Evolutionary conservation across 2,329 filamentous ascomycete genomes (phyloP).

Genomic region (Ascocoryne sarcoides): DNA sequence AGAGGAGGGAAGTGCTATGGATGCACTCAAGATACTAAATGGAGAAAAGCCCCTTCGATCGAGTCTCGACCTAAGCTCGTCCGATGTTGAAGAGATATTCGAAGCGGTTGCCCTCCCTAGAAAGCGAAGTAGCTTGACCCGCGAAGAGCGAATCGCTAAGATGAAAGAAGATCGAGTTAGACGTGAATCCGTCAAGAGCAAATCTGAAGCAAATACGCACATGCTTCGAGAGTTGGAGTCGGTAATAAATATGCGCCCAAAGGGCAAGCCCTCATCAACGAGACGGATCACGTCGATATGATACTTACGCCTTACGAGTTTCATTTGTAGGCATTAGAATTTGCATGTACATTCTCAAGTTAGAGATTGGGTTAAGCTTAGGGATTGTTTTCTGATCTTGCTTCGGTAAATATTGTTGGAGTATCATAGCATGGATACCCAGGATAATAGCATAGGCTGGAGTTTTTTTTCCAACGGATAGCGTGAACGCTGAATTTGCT

Average conservation of each 20-base stretch:
- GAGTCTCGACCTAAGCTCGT: conserved; percentile 42
- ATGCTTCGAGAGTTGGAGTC: conserved; percentile 93
- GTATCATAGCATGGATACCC: neutral
- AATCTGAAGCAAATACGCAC: conserved; percentile 70
- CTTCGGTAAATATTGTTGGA: neutral
- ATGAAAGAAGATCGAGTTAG: conserved; percentile 80
- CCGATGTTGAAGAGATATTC: conserved; percentile 72
- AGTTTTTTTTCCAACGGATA: too few relatives aligned
- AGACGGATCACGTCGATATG: conserved; percentile 29
- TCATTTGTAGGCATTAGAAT: conserved; percentile 6
- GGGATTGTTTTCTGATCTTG: neutral
- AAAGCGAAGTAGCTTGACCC: conserved; percentile 61
- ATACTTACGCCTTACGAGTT: conserved; percentile 23
- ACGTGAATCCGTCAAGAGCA: conserved; percentile 63
- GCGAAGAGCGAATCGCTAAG: conserved; percentile 80
- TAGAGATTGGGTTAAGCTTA: too few relatives aligned
- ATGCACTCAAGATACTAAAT: conserved; percentile 70
- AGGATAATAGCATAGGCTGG: too few relatives aligned
- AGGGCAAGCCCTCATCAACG: conserved; percentile 18
- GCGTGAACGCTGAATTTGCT: too few relatives aligned
- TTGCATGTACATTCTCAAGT: neutral
- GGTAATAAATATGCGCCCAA: conserved; percentile 58
- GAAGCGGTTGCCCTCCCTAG: conserved; percentile 77
- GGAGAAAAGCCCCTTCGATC: conserved; percentile 52
- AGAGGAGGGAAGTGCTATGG: conserved; percentile 49